These are phyloP conservation scores for Candida alai DNA, from an alignment of 805 yeast species.

Conservation along the genomic window DNA sequence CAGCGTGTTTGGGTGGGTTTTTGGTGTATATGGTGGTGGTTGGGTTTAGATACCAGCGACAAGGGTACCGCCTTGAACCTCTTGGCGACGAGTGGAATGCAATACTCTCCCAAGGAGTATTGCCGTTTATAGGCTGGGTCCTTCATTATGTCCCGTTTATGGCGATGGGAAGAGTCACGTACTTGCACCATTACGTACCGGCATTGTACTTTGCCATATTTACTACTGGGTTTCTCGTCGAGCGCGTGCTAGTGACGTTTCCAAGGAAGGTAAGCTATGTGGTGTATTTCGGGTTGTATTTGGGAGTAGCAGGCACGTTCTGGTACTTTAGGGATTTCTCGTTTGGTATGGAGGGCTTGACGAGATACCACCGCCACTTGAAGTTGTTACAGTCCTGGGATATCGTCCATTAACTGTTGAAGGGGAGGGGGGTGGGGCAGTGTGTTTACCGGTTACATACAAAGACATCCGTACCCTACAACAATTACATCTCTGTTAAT, in stretches of 20 bases:
- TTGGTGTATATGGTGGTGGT: conserved; percentile 16
- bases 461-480: too few relatives aligned
- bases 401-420: too few relatives aligned
- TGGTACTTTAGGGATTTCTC: conserved; percentile 62
- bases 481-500: conserved; percentile 1
- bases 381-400: conserved; percentile 28
- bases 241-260: conserved; percentile 22
- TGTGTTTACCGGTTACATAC: too few relatives aligned
- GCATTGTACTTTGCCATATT: conserved; percentile 63
- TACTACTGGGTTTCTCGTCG: conserved; percentile 59
- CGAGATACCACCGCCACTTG: conserved; percentile 26
- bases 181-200: conserved; percentile 43
- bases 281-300: conserved; percentile 46
- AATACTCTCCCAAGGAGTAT: conserved; percentile 26
- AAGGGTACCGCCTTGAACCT: conserved; percentile 16
- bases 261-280: conserved; percentile 14
- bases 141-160: conserved; percentile 40
- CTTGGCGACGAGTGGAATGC: conserved; percentile 26
- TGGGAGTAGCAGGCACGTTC: conserved; percentile 53
- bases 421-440: too few relatives aligned
- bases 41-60: conserved; percentile 32
- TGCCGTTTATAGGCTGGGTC: conserved; percentile 39
- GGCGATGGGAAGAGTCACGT: conserved; percentile 41
- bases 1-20: conserved; percentile 21
- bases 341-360: conserved; percentile 65